A percentile compares a stretch with the other conserved stretches of the same genome.
Conservation (phyloP, 495 filamentous ascomycete genomes). For the Neurospora sp. region DNA sequence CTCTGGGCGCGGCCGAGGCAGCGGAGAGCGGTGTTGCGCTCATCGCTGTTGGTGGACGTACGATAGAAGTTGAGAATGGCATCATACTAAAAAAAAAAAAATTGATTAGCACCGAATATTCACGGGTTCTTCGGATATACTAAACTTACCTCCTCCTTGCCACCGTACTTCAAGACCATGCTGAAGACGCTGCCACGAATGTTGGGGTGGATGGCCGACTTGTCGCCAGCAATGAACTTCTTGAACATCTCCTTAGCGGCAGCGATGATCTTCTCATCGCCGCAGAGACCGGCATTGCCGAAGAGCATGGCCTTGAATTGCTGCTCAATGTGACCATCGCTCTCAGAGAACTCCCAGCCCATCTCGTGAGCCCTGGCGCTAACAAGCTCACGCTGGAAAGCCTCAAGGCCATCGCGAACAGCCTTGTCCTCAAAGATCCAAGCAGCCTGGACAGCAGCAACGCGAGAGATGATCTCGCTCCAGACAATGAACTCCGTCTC, state of each 20-base stretch:
- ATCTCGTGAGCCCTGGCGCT: constrained; percentile 69
- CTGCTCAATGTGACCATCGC: constrained; percentile 79
- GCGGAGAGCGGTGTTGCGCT: constrained; percentile 91
- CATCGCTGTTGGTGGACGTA: constrained; percentile 78
- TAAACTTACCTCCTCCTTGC: constrained; percentile 54
- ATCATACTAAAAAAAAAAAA: constrained; percentile 46
- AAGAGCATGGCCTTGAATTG: constrained; percentile 72
- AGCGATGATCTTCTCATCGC: constrained; percentile 49
- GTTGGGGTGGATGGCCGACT: constrained; percentile 61
- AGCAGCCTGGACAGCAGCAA: constrained; percentile 63
- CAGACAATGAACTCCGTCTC: constrained; percentile 90
- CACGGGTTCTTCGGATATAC: neutral
- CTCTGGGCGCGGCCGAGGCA: constrained; percentile 69
- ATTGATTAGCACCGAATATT: constrained; percentile 1
- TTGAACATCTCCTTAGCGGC: constrained; percentile 66
- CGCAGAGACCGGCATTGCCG: constrained; percentile 52
- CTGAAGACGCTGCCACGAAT: constrained; percentile 59
- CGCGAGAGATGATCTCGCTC: constrained; percentile 75
- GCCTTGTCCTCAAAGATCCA: constrained; percentile 81
- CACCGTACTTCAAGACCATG: constrained; percentile 61
- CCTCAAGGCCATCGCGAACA: constrained; percentile 63
- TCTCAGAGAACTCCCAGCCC: constrained; percentile 77
- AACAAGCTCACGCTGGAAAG: constrained; percentile 68
- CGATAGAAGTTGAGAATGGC: constrained; percentile 71
- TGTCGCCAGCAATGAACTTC: constrained; percentile 57